Percentiles rank a stretch among this genome's conserved stretches.
Evolutionary conservation across 2,329 filamentous ascomycete species (phyloP).

Genomic region (Claviceps sp.): DNA sequence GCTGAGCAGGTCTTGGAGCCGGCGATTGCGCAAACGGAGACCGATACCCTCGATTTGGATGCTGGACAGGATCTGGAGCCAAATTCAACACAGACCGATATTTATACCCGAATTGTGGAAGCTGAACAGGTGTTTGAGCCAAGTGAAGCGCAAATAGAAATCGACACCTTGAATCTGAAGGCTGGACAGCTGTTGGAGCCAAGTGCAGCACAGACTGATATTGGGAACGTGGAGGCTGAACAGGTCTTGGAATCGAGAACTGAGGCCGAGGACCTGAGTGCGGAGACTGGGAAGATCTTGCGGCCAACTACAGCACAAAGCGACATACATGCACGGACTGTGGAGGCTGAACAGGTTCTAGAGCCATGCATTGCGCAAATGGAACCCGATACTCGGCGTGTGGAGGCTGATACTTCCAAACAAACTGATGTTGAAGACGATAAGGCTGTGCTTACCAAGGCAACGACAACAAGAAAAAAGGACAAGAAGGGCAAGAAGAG

Average conservation of each 20-base stretch:
- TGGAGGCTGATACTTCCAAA: background rate
- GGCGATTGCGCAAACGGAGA: too few relatives aligned
- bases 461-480: background rate
- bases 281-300: too few relatives aligned
- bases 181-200: too few relatives aligned
- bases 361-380: background rate
- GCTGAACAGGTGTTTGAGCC: background rate
- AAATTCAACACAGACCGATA: too few relatives aligned
- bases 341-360: background rate
- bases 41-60: too few relatives aligned
- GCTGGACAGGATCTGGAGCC: too few relatives aligned
- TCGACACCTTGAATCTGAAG: background rate
- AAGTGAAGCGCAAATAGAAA: background rate
- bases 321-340: background rate
- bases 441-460: background rate
- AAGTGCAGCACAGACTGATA: too few relatives aligned
- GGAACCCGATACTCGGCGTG: background rate
- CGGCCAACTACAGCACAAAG: too few relatives aligned
- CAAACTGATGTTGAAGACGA: background rate
- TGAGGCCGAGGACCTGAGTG: too few relatives aligned
- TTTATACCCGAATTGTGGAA: background rate
- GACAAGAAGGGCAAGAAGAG: background rate
- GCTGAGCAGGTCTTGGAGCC: too few relatives aligned
- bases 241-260: too few relatives aligned
- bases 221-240: too few relatives aligned